Conservation (phyloP, 2,329 filamentous ascomycete genomes). For the Phialemonium atrogriseum region DNA sequence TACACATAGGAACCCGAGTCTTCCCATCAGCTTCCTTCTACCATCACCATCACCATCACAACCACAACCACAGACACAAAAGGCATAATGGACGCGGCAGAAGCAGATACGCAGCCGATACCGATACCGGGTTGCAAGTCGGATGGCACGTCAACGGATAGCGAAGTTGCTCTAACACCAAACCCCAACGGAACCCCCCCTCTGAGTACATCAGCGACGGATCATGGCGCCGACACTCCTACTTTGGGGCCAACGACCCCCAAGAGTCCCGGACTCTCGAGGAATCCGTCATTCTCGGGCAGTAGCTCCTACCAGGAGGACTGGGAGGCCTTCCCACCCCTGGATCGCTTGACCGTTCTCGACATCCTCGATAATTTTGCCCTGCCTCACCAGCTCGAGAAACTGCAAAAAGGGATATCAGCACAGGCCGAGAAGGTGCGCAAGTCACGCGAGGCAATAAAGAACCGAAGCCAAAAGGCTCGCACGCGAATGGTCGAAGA, state of each 20-base stretch:
- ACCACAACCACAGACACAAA: too few relatives aligned
- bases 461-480: constrained; percentile 67
- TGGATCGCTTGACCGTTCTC: constrained; percentile 85
- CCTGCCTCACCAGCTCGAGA: constrained; percentile 82
- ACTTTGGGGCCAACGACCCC: constrained; percentile 36
- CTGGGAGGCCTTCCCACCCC: constrained; percentile 76
- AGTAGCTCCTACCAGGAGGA: constrained; percentile 83
- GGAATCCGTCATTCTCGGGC: constrained; percentile 73
- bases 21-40: constrained; percentile 1
- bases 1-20: too few relatives aligned
- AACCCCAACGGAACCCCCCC: constrained; percentile 33
- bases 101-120: constrained; percentile 23
- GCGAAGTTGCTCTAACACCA: constrained; percentile 32
- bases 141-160: constrained; percentile 30
- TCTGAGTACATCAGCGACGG: constrained; percentile 32
- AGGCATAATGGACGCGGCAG: constrained; percentile 35
- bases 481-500: constrained; percentile 86
- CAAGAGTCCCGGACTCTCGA: constrained; percentile 55
- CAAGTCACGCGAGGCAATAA: constrained; percentile 72
- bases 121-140: constrained; percentile 27
- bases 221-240: constrained; percentile 40
- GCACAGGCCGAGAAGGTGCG: constrained; percentile 79
- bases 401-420: constrained; percentile 74
- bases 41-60: constrained; percentile 14
- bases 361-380: constrained; percentile 93